Conservation (phyloP, 768 basidiomycete species). For the Amanita pallidorosea region DNA sequence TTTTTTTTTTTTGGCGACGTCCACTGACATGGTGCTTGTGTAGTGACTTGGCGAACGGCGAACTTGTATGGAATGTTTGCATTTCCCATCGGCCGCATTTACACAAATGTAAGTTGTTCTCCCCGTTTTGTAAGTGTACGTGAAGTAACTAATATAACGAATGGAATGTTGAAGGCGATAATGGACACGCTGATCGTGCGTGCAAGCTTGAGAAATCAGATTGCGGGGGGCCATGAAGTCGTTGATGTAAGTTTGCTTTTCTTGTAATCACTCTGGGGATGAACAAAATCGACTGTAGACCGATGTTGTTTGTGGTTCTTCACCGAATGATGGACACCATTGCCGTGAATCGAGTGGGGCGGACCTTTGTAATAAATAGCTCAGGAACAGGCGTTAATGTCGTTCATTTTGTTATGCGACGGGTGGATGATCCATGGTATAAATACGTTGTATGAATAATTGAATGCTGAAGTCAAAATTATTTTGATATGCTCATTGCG, state of each 20-base stretch:
- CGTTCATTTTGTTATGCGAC: no score
- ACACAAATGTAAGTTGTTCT: not conserved
- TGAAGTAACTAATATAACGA: not conserved
- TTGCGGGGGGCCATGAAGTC: not conserved
- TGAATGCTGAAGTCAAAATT: no score
- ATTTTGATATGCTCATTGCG: no score
- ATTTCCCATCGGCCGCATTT: not conserved
- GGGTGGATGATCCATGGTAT: no score
- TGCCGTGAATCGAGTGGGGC: not conserved
- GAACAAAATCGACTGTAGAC: not conserved
- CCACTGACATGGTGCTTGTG: not conserved
- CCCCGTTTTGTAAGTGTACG: not conserved
- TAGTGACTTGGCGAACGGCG: not conserved
- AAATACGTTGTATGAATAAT: no score
- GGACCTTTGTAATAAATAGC: no score
- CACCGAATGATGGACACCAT: not conserved
- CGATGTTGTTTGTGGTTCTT: not conserved
- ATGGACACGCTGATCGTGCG: slow-evolving; percentile 6
- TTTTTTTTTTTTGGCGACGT: not conserved
- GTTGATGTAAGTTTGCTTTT: not conserved
- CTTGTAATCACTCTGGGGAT: not conserved
- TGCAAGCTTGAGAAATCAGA: not conserved
- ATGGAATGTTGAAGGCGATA: not conserved
- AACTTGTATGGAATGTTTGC: not conserved
- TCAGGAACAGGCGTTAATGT: no score